phyloP scores from a whole-genome alignment of 2,329 filamentous ascomycete genomes.

The Neofusicoccum laricinum region DNA sequence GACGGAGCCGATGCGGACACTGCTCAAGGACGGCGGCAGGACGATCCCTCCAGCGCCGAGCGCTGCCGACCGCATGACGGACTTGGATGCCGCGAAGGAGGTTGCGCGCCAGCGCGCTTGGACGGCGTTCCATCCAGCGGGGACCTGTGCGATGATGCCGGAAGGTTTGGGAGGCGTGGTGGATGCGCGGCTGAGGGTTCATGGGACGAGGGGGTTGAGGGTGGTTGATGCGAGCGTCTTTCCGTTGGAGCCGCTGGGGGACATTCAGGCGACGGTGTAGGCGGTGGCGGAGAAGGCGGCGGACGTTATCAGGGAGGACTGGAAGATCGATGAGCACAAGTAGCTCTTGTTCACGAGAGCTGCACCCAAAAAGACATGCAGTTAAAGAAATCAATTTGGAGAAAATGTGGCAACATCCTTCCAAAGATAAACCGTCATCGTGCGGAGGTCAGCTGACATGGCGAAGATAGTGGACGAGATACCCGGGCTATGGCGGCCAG shows the following conservation, averaged over 20 bases:
- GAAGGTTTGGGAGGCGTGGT: conserved; percentile 26
- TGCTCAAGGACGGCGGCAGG: conserved; percentile 31
- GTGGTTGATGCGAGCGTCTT: conserved; percentile 20
- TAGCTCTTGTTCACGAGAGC: no score
- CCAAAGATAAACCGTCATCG: no score
- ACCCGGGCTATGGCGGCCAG: no score
- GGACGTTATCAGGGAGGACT: conserved; percentile 28
- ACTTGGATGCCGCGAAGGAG: neutral
- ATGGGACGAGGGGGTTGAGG: conserved; percentile 21
- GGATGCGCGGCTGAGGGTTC: conserved; percentile 26
- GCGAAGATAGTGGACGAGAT: no score
- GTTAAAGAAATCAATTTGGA: no score
- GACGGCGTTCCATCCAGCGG: neutral
- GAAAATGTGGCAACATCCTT: no score
- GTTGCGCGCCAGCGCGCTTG: neutral
- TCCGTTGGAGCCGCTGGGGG: conserved; percentile 11
- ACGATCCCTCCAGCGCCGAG: conserved; percentile 18
- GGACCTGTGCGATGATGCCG: conserved; percentile 13
- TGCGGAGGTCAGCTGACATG: no score
- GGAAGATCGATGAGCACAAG: no score
- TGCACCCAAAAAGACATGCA: no score
- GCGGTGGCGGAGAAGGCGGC: conserved; percentile 21
- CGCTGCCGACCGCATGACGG: no score
- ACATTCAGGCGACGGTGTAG: conserved; percentile 13
- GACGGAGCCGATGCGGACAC: conserved; percentile 28